phyloP scores from a whole-genome alignment of 1,139 yeast species.

The Protomyces inouyei region DNA sequence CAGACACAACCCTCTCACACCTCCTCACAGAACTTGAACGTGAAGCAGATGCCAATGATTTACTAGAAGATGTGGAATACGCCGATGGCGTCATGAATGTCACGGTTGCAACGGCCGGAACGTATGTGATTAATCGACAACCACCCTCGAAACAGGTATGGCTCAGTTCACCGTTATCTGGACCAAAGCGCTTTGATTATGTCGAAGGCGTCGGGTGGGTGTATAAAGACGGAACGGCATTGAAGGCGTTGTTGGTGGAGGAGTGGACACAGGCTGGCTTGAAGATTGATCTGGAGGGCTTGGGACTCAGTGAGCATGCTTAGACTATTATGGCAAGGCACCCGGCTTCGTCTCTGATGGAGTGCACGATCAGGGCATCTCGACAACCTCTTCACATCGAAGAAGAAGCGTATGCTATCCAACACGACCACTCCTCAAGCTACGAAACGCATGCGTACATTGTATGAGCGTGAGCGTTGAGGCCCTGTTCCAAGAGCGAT shows the following conservation, averaged over 20 bases:
- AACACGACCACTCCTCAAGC: too few relatives aligned
- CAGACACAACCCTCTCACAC: conserved; percentile 14
- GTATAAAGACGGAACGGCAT: conserved; percentile 41
- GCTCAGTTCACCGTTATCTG: conserved; percentile 88
- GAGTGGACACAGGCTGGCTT: conserved; percentile 34
- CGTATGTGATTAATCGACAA: conserved; percentile 85
- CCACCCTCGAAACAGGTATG: conserved; percentile 93
- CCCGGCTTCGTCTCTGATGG: too few relatives aligned
- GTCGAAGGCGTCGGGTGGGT: conserved; percentile 44
- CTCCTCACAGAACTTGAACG: conserved; percentile 9
- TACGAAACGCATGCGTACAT: too few relatives aligned
- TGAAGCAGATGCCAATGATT: conserved; percentile 10
- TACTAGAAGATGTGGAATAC: conserved; percentile 21
- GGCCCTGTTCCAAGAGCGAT: too few relatives aligned
- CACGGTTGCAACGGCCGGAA: conserved; percentile 60
- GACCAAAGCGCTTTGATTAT: conserved; percentile 58
- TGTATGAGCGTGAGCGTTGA: too few relatives aligned
- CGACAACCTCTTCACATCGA: too few relatives aligned
- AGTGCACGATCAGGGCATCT: too few relatives aligned
- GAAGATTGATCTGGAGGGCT: conserved; percentile 6
- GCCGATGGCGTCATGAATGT: conserved; percentile 74
- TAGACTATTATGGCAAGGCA: too few relatives aligned
- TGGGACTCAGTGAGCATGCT: conserved; percentile 1
- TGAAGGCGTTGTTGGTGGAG: conserved; percentile 40
- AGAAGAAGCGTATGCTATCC: too few relatives aligned